Percentiles rank a stretch among this genome's conserved stretches.
Evolutionary conservation across 169 alveolate genomes (phyloP).

Genomic region (Plasmodium gallinaceum): DNA sequence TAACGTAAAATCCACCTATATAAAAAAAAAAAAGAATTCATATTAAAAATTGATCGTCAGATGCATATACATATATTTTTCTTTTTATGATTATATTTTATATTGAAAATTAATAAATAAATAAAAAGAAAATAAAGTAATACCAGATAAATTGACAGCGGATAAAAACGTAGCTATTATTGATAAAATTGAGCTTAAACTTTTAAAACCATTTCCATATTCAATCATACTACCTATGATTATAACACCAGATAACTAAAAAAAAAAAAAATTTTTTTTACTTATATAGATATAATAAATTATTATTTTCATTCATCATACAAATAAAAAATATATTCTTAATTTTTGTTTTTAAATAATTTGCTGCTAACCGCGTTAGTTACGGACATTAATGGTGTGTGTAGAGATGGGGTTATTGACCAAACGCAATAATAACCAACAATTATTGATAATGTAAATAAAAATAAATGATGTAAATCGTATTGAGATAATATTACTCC

Average conservation of each 20-base stretch:
- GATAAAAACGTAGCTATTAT: constrained; percentile 76
- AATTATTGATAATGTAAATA: constrained; percentile 83
- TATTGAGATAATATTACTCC: constrained; percentile 55
- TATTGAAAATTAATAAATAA: constrained; percentile 27
- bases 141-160: constrained; percentile 78
- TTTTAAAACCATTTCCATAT: constrained; percentile 71
- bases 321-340: background rate
- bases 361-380: constrained; percentile 90
- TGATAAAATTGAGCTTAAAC: constrained; percentile 40
- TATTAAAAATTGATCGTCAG: constrained; percentile 77
- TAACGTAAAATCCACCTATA: constrained; percentile 94
- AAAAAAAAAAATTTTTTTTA: background rate
- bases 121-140: constrained; percentile 54
- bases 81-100: background rate
- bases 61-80: background rate
- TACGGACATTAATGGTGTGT: constrained; percentile 94
- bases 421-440: constrained; percentile 91
- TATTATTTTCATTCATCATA: background rate
- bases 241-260: constrained; percentile 87
- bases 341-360: background rate
- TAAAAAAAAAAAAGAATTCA: constrained; percentile 50
- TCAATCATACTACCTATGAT: constrained; percentile 90
- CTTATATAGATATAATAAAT: background rate
- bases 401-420: constrained; percentile 94
- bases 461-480: constrained; percentile 63